phyloP scores from a whole-genome alignment of 2,329 filamentous ascomycete genomes.

The Mollisiaceae sp. region DNA sequence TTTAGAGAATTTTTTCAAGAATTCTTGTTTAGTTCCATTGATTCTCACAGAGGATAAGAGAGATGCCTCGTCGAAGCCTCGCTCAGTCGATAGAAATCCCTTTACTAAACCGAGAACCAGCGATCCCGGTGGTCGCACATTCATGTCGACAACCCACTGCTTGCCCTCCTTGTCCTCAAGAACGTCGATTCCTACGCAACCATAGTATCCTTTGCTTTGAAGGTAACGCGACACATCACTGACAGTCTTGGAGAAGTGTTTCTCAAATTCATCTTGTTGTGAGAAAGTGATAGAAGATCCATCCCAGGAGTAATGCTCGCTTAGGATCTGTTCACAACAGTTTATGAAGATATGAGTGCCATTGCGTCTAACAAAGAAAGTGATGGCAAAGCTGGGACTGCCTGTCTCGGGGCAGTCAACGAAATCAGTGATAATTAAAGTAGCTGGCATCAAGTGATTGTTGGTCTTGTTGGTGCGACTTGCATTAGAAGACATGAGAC shows the following conservation, averaged over 20 bases:
- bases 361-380: constrained; percentile 11
- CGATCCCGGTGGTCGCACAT: constrained; percentile 10
- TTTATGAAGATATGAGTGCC: background rate
- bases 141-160: constrained; percentile 14
- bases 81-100: background rate
- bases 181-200: constrained; percentile 16
- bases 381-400: constrained; percentile 5
- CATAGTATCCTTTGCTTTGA: constrained; percentile 1
- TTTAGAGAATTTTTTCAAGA: background rate
- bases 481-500: background rate
- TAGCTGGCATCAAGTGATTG: background rate
- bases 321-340: constrained; percentile 6
- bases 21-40: background rate
- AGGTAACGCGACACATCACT: constrained; percentile 1
- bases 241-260: background rate
- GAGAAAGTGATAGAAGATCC: constrained; percentile 6
- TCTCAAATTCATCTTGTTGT: background rate
- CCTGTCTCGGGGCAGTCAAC: background rate
- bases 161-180: background rate
- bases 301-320: background rate
- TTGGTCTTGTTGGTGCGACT: background rate
- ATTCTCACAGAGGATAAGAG: background rate
- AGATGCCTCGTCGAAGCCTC: constrained; percentile 6
- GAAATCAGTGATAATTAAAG: constrained; percentile 8
- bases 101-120: constrained; percentile 6